These are phyloP conservation scores for Lecanosticta acicola DNA, from an alignment of 2,329 filamentous ascomycete species.

Conservation along the genomic window DNA sequence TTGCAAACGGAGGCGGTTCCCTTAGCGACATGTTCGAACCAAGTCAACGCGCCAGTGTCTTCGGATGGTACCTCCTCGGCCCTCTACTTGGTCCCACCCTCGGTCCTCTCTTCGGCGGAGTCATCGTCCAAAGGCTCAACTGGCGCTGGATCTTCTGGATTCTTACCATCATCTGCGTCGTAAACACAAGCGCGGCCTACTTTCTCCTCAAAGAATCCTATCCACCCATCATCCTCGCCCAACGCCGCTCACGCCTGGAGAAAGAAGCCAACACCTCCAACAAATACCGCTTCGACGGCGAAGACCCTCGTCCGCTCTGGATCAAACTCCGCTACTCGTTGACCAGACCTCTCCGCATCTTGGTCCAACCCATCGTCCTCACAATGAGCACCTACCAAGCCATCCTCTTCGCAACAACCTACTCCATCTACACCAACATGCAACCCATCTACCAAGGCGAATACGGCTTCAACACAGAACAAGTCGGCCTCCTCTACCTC, in stretches of 20 bases:
- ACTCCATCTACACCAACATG: constrained; percentile 46
- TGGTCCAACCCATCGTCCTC: constrained; percentile 43
- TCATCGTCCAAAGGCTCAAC: constrained; percentile 7
- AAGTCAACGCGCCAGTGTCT: constrained; percentile 41
- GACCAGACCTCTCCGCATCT: constrained; percentile 38
- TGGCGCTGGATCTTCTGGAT: constrained; percentile 40
- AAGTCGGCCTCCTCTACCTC: constrained; percentile 43
- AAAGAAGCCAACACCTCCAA: constrained; percentile 32
- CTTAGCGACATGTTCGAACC: constrained; percentile 50
- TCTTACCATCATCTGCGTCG: constrained; percentile 38
- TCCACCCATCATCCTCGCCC: constrained; percentile 37
- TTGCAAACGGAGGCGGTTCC: constrained; percentile 48
- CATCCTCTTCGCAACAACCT: constrained; percentile 44
- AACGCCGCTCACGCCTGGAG: constrained; percentile 34
- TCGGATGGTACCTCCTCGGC: constrained; percentile 43
- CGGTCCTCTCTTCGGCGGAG: constrained; percentile 39
- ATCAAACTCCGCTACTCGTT: constrained; percentile 37
- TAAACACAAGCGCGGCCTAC: constrained; percentile 40
- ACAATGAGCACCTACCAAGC: constrained; percentile 45
- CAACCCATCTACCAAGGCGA: constrained; percentile 41
- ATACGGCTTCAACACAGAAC: constrained; percentile 44
- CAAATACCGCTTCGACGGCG: constrained; percentile 40
- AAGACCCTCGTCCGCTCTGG: constrained; percentile 37
- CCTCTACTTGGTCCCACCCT: constrained; percentile 39
- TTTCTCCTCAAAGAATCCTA: constrained; percentile 44